phyloP scores from a whole-genome alignment of 306 rosid genomes.

The Vigna mungo region DNA sequence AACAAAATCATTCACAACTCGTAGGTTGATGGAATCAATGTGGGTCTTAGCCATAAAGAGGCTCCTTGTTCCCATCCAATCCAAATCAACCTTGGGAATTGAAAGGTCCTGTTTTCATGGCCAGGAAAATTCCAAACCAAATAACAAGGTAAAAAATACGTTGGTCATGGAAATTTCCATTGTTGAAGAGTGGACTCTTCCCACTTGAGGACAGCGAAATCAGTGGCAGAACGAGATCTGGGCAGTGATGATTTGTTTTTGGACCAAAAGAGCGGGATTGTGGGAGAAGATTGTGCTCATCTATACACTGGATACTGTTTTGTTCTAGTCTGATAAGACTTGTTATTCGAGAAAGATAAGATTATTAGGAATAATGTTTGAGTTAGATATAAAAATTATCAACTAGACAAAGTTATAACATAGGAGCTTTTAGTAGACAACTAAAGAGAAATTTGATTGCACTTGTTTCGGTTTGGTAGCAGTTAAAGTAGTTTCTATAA shows the following conservation, averaged over 20 bases:
- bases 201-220: constrained; percentile 51
- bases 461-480: not conserved
- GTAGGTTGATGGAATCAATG: constrained; percentile 45
- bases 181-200: constrained; percentile 46
- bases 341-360: not conserved
- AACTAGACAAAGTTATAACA: not conserved
- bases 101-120: constrained; percentile 3
- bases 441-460: not conserved
- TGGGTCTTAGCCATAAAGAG: constrained; percentile 47
- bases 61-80: constrained; percentile 52
- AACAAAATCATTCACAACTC: constrained; percentile 47
- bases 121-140: constrained; percentile 40
- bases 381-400: not conserved
- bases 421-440: not conserved
- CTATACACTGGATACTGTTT: constrained; percentile 38
- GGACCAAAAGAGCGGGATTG: constrained; percentile 53
- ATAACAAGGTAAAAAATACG: constrained; percentile 17
- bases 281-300: constrained; percentile 63
- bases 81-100: constrained; percentile 37
- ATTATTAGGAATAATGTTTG: not conserved
- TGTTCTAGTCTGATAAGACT: not conserved
- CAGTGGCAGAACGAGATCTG: constrained; percentile 42
- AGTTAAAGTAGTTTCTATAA: constrained; percentile 14
- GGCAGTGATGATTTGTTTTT: constrained; percentile 23
- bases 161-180: constrained; percentile 29